Evolutionary conservation across 1,139 yeast genomes (phyloP), one percentile per base, ranked within the genome.

Genomic region (Kodamaea arcana): DNA sequence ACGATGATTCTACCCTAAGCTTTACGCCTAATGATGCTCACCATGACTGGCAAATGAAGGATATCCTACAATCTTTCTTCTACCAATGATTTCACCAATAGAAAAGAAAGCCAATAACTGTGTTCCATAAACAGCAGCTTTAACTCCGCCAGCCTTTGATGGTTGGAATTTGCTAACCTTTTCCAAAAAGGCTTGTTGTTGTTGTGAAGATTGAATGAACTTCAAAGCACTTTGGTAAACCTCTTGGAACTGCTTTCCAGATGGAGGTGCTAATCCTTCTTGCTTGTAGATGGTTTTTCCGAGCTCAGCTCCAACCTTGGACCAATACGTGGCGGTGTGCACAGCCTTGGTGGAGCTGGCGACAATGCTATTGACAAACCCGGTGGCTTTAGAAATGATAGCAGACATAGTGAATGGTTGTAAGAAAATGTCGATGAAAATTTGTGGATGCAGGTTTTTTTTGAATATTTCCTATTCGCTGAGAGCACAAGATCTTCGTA

Each of bases 41-140:
- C 33, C 28, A 30, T 37, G 41, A 39, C 45, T 54, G 33, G 62
- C 69, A 42, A 58, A 64, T 14, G 70, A 51, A 56, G 86, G 85
- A 75, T 88, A 88, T 49, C 96, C 96, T 56, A 86, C 82, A 44
- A 88, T 53, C 57, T 83, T 72, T 75, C 98, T 85, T 77, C 98
- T 88, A 56, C 99, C 99, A 56, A 92, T 76, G 50, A 90, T 80
- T 75, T 92, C 98, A 58, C 99, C 99, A 34, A 92, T 72, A 21
- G 97, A 81, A 67, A 88, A 92, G 63, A 88, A 77, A 45, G 97
- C 99, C 48, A 86, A 72, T 44, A 92, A 69, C 66, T 92, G 98
- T 49, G 88, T 69, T 50, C 82, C 80, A 62, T 79, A 80, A 36
- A 90, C 81, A 50, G 83, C 83, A 57, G 75, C 86, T 67, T 78